Base-by-base conservation (phyloP, 2,329 filamentous ascomycete genomes). In the Plectosphaerella plurivora region DNA sequence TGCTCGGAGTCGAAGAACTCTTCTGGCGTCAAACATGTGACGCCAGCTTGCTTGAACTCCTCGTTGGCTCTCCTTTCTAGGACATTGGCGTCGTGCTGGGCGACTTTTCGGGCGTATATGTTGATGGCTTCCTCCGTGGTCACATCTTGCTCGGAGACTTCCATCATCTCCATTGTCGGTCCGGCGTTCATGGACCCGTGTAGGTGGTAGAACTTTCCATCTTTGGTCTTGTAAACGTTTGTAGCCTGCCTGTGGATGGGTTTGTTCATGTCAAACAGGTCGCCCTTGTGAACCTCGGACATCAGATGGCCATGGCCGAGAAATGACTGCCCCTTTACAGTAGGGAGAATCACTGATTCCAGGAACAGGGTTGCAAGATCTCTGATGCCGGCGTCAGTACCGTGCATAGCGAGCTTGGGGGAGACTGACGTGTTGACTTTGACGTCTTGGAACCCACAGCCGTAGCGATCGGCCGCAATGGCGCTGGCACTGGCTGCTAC, bases 131-230 rank as follows among this genome's bases (percentile, higher is more conserved):
- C 61, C 49, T 68, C 65, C 6, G 63, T 59, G 1, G 42, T 55
- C 2, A 60, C 54, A n/a, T 65, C 60, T 9, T 47, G 47, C 36
- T 60, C 57, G 7, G 60, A 54, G 9, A 71, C 52, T 0, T 60
- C 67, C 2, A 70, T 54, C 67, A 70, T 70, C 16, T 51, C 46
- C 58, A 70, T 55, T 15, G 60, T 65, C 3, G 55, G 54, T 8
- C 49, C 53, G 11, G 68, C 61, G 24, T 69, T 61, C 45, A 70
- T 53, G 1, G 67, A 63, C 2, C 67, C 67, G 45, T 70, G 68
- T 3, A 69, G 53, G 35, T 70, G 68, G 49, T 68, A 70, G 60
- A 62, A 70, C 8, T 64, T 57, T 0, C 63, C 63, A 25, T 69
- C 66, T 12, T 63, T 62, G 1, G 68, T 68, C 37, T 62, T 60